phyloP scores from a whole-genome alignment of 768 basidiomycete species.

The Mycena vulgaris region DNA sequence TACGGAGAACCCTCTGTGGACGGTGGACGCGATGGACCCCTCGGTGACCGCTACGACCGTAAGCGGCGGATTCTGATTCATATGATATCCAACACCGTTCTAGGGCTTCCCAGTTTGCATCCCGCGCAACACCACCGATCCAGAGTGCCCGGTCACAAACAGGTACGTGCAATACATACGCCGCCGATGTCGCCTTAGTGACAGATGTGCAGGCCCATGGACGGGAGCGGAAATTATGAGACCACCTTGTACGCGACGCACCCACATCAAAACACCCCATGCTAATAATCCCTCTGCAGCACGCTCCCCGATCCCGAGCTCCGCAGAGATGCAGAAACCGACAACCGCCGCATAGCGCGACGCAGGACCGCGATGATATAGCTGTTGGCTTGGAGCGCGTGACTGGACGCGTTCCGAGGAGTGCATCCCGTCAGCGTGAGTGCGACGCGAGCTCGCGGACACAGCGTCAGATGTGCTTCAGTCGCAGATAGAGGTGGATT shows the following conservation, averaged over 20 bases:
- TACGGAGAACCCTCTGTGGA: conserved; percentile 18
- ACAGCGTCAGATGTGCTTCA: too few relatives aligned
- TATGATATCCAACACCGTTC: not conserved
- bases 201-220: not conserved
- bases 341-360: too few relatives aligned
- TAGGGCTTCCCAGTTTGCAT: conserved; percentile 28
- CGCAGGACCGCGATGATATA: too few relatives aligned
- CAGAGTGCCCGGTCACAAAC: conserved; percentile 20
- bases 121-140: conserved; percentile 23
- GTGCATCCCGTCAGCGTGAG: too few relatives aligned
- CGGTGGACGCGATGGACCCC: conserved; percentile 22
- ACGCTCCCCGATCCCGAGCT: conserved; percentile 25
- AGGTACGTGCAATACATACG: not conserved
- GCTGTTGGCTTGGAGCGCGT: too few relatives aligned
- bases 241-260: not conserved
- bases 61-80: not conserved
- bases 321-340: too few relatives aligned
- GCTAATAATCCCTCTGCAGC: not conserved
- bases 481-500: too few relatives aligned
- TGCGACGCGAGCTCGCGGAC: too few relatives aligned
- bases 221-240: not conserved
- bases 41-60: conserved; percentile 15
- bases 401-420: too few relatives aligned
- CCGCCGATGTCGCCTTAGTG: not conserved
- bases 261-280: too few relatives aligned